Evolutionary conservation across 2,329 filamentous ascomycete species (phyloP).

Genomic region (Aspergillus sergii): DNA sequence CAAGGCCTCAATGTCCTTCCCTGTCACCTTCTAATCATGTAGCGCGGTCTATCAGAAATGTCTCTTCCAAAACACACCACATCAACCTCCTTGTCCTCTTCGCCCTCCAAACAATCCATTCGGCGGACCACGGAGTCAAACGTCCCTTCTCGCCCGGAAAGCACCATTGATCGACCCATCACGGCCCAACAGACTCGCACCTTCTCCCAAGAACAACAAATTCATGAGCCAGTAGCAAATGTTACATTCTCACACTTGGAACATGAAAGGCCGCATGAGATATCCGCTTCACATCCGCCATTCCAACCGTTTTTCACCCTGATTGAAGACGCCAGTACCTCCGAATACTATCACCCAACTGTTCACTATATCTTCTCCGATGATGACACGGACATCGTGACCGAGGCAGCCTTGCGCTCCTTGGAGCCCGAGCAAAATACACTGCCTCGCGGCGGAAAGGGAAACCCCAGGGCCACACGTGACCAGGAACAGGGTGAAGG

Average conservation of each 20-base stretch:
- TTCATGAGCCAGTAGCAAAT: conserved; percentile 13
- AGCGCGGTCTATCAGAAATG: conserved; percentile 34
- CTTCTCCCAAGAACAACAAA: conserved; percentile 13
- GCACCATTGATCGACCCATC: conserved; percentile 23
- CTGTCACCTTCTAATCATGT: conserved; percentile 29
- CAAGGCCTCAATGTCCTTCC: conserved; percentile 1
- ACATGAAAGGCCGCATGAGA: conserved; percentile 20
- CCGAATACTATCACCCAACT: conserved; percentile 77
- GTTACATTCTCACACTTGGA: conserved; percentile 10
- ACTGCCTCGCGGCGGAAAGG: conserved; percentile 27
- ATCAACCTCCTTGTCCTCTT: conserved; percentile 28
- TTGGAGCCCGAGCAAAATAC: conserved; percentile 50
- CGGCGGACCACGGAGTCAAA: conserved; percentile 17
- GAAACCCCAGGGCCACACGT: conserved; percentile 12
- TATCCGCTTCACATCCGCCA: conserved; percentile 38
- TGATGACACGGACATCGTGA: conserved; percentile 79
- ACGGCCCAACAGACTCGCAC: conserved; percentile 17
- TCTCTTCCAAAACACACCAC: conserved; percentile 35
- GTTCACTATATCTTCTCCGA: conserved; percentile 93
- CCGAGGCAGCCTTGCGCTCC: conserved; percentile 62
- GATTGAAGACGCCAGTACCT: conserved; percentile 72
- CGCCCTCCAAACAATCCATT: conserved; percentile 31
- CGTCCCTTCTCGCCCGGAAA: conserved; percentile 23
- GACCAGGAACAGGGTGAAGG: conserved; percentile 1
- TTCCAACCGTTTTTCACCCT: conserved; percentile 87